Conservation (phyloP, 176 grass and related monocot genomes). For the Zea luxurians region DNA sequence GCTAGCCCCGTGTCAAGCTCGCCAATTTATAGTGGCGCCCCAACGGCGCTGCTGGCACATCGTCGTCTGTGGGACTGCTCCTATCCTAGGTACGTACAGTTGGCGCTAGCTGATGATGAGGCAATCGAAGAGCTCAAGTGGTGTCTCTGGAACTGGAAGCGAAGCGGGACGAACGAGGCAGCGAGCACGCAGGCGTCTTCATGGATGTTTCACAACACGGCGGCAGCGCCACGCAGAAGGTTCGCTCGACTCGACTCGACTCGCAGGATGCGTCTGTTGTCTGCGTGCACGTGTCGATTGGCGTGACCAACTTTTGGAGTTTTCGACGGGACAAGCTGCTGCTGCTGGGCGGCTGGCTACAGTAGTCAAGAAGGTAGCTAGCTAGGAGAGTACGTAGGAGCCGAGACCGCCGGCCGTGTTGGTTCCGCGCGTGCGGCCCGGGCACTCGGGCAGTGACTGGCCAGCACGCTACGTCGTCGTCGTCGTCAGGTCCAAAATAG, state of each 20-base stretch:
- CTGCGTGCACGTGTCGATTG: background rate
- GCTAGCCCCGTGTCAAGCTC: background rate
- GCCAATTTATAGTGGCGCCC: background rate
- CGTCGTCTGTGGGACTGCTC: background rate
- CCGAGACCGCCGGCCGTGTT: background rate
- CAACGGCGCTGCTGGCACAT: background rate
- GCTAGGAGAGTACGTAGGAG: background rate
- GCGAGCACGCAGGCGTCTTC: background rate
- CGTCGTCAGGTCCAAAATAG: slow-evolving; percentile 12
- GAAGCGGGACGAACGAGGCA: background rate
- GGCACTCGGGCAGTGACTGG: background rate
- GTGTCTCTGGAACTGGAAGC: background rate
- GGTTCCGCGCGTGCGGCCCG: background rate
- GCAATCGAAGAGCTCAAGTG: background rate
- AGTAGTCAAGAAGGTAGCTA: background rate
- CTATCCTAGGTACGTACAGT: background rate
- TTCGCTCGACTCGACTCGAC: background rate
- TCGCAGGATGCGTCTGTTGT: background rate
- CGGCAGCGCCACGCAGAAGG: background rate
- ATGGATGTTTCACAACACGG: background rate
- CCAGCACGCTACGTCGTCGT: background rate
- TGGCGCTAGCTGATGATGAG: background rate
- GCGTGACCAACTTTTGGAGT: background rate
- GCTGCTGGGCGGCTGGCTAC: too few species aligned
- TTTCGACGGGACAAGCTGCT: background rate